phyloP scores from a whole-genome alignment of 2,329 filamentous ascomycete genomes.

The Arthrobotrys iridis region DNA sequence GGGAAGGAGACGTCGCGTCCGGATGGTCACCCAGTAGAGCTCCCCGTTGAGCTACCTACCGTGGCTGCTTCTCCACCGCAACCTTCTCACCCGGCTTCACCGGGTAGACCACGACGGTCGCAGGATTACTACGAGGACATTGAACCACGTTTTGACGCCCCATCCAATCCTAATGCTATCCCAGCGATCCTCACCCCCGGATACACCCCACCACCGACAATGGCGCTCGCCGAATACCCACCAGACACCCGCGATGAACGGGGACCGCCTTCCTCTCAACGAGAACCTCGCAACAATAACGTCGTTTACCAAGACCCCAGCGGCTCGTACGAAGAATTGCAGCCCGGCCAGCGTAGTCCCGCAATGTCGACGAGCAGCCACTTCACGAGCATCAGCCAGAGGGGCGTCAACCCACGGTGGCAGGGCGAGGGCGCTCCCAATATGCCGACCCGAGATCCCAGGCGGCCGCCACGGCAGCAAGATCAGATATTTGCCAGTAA shows the following conservation, averaged over 20 bases:
- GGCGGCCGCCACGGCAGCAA: conserved; percentile 59
- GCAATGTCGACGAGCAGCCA: conserved; percentile 81
- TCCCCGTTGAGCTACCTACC: conserved; percentile 57
- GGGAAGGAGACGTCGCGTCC: conserved; percentile 5
- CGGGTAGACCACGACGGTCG: conserved; percentile 48
- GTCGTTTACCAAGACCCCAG: conserved; percentile 60
- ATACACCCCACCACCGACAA: conserved; percentile 38
- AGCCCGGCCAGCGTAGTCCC: conserved; percentile 74
- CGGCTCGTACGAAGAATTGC: conserved; percentile 71
- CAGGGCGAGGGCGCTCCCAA: conserved; percentile 63
- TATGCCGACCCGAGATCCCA: conserved; percentile 41
- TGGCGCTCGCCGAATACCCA: conserved; percentile 48
- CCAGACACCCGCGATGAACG: conserved; percentile 58
- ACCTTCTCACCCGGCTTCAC: conserved; percentile 17
- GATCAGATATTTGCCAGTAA: conserved; percentile 65
- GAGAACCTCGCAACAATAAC: conserved; percentile 23
- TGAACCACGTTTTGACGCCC: conserved; percentile 76
- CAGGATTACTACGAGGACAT: conserved; percentile 88
- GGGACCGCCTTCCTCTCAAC: conserved; percentile 59
- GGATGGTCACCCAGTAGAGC: conserved; percentile 47
- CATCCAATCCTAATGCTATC: conserved; percentile 55
- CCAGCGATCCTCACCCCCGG: conserved; percentile 39
- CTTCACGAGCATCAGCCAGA: conserved; percentile 90
- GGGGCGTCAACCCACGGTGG: conserved; percentile 86
- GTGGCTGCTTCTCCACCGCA: conserved; percentile 18